These are phyloP conservation scores for Arxiozyma telluris DNA, from an alignment of 1,139 yeast genomes.

Conservation along the genomic window DNA sequence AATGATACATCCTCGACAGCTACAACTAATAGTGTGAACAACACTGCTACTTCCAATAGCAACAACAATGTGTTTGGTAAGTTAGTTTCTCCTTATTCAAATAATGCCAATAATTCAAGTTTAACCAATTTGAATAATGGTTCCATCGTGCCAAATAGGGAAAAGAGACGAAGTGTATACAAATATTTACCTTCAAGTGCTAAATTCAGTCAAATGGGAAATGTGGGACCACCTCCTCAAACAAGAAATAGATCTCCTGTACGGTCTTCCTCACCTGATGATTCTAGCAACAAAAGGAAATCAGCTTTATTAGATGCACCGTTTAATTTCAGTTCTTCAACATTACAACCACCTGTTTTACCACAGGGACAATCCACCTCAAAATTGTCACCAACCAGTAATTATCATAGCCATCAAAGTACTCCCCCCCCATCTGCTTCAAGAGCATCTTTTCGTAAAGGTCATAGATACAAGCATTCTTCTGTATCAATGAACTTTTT, in stretches of 20 bases:
- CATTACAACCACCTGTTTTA: slow-evolving; percentile 27
- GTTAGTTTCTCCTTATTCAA: slow-evolving; percentile 1
- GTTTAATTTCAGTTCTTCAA: slow-evolving; percentile 43
- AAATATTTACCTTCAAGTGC: slow-evolving; percentile 33
- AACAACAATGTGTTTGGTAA: slow-evolving; percentile 3
- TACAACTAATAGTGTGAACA: neutral
- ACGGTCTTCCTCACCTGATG: slow-evolving; percentile 37
- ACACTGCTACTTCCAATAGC: neutral
- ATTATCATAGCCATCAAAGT: slow-evolving; percentile 6
- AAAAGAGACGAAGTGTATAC: slow-evolving; percentile 21
- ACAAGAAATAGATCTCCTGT: slow-evolving; percentile 31
- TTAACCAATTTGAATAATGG: neutral
- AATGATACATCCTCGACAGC: neutral
- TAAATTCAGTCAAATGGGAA: slow-evolving; percentile 26
- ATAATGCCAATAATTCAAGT: slow-evolving; percentile 4
- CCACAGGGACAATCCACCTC: slow-evolving; percentile 6
- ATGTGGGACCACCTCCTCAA: slow-evolving; percentile 23
- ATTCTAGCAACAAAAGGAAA: neutral
- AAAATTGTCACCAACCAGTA: slow-evolving; percentile 7
- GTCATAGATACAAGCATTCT: slow-evolving; percentile 91
- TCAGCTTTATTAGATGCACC: slow-evolving; percentile 33
- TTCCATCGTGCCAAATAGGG: slow-evolving; percentile 8
- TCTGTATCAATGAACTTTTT: slow-evolving; percentile 95
- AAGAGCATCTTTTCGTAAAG: slow-evolving; percentile 81
- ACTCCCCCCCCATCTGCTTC: slow-evolving; percentile 42